Evolutionary conservation across 257 asterid genomes (phyloP).

Genomic region (Asclepias syriaca): DNA sequence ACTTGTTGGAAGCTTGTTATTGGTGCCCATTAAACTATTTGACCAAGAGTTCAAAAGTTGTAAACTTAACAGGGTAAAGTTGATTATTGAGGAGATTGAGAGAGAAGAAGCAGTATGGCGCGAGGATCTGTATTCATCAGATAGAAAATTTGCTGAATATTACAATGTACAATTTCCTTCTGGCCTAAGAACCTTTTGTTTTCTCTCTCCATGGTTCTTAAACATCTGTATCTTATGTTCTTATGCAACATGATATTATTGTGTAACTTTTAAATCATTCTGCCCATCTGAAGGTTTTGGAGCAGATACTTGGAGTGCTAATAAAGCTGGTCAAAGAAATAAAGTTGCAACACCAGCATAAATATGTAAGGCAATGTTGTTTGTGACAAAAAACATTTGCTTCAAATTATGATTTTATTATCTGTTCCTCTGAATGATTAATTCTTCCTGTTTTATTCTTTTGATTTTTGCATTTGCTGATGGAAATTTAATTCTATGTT

Average conservation of each 20-base stretch:
- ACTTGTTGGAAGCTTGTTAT: neutral
- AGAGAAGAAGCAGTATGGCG: constrained; percentile 93
- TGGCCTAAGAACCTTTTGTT: constrained; percentile 11
- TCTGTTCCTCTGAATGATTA: neutral
- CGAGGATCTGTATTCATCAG: constrained; percentile 88
- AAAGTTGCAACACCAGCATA: constrained; percentile 90
- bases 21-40: neutral
- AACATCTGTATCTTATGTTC: constrained; percentile 5
- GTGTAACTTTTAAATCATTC: constrained; percentile 22
- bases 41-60: neutral
- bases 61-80: constrained; percentile 62
- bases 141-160: constrained; percentile 94
- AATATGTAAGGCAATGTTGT: constrained; percentile 60
- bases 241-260: constrained; percentile 10
- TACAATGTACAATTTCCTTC: constrained; percentile 49
- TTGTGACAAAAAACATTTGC: constrained; percentile 8
- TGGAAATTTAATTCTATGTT: constrained; percentile 11
- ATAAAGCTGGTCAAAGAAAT: constrained; percentile 96
- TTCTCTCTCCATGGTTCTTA: constrained; percentile 13
- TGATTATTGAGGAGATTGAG: constrained; percentile 93
- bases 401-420: constrained; percentile 8
- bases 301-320: constrained; percentile 98
- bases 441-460: neutral
- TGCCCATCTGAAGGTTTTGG: constrained; percentile 62
- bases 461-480: constrained; percentile 2